Percentiles rank a stretch among this genome's conserved stretches.
Evolutionary conservation across 768 basidiomycete genomes (phyloP).

Genomic region (Mycena vitilis): DNA sequence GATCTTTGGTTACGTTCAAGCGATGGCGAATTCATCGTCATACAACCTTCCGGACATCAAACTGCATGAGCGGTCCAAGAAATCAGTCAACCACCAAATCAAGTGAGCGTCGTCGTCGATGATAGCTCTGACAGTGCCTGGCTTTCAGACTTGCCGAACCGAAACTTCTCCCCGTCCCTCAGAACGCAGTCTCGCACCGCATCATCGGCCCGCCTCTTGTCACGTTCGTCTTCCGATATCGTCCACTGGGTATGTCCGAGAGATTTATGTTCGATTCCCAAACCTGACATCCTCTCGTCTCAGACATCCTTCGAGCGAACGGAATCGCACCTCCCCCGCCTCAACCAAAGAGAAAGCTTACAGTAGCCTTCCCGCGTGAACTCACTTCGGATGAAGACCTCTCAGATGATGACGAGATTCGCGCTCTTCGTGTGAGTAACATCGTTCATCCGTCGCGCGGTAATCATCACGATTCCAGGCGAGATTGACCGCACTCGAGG

Average conservation of each 20-base stretch:
- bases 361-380: background rate
- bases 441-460: too few relatives aligned
- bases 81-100: constrained; percentile 16
- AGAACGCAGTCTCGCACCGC: constrained; percentile 15
- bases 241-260: constrained; percentile 13
- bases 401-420: constrained; percentile 21
- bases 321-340: constrained; percentile 19
- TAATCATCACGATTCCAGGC: background rate
- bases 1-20: constrained; percentile 4
- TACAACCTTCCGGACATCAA: constrained; percentile 20
- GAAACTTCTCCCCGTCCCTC: background rate
- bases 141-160: constrained; percentile 21
- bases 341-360: constrained; percentile 20
- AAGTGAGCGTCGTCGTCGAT: background rate
- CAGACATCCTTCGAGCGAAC: constrained; percentile 16
- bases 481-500: constrained; percentile 20
- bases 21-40: background rate
- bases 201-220: constrained; percentile 23
- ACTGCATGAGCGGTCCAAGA: constrained; percentile 26
- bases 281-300: background rate
- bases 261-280: background rate
- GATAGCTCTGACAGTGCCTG: background rate
- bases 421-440: constrained; percentile 10
- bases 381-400: constrained; percentile 7
- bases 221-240: constrained; percentile 29